Base-by-base conservation (phyloP, 2,329 filamentous ascomycete species). In the Xylaria sp. region DNA sequence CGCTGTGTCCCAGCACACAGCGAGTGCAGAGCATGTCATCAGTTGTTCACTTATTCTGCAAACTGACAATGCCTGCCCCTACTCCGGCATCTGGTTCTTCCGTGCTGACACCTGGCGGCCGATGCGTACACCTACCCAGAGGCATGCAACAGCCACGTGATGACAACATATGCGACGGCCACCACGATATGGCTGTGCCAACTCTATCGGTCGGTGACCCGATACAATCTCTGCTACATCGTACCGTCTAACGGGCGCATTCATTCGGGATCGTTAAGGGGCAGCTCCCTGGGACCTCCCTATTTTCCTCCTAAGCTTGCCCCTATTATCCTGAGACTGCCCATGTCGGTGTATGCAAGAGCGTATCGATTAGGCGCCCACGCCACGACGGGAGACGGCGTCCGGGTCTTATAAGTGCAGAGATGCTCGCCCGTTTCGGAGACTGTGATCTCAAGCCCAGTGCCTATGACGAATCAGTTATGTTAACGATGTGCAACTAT, bases 291-390 rank as follows among this genome's bases (percentile, higher is more conserved):
- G 32, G 56, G 62, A 9, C 57, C 36, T 48, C 74, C 70, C 68
- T 76, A 82, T 73, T 83, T 84, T 63, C 80, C 79, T 56, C 84
- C 84, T 25, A 78, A 74, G 71, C 88, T 87, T 43, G 87, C 80
- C 12, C 90, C 90, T 56, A 93, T 83, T 65, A 94, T 92, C 74
- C 90, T 89, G 66, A 94, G 79, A 59, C 86, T 86, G 0, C 90
- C 90, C 41, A 88, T 80, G 75, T 94, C 92, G 60, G 88, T 88
- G 77, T 93, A 94, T 1, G 92, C 92, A 67, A 95, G 80, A 72
- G 87, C 89, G 77, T 94, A 94, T 65, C 89, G 85, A 48, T 86
- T 90, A 2, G 92, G 92, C 71, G 93, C 91, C 92, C 92, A 94
- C 2, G 90, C 87, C 8, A 94, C 90, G 12, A 91, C 85, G 1